Percentiles rank a stretch among this genome's conserved stretches.
Evolutionary conservation across 2,329 filamentous ascomycete species (phyloP).

Genomic region (Xylariaceae sp.): DNA sequence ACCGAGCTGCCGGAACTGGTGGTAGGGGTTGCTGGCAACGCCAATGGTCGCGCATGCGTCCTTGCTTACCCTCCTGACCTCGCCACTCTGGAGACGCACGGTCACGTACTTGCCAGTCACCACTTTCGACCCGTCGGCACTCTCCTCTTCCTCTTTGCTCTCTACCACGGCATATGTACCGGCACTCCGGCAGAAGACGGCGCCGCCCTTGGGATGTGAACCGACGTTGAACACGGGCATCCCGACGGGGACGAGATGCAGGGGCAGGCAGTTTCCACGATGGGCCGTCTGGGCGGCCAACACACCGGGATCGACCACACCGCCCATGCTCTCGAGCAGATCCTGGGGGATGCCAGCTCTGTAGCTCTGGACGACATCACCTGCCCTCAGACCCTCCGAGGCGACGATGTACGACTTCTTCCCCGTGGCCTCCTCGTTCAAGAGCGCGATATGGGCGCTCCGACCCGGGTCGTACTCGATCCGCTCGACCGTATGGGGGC

Average conservation of each 20-base stretch:
- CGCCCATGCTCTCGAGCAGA: constrained; percentile 86
- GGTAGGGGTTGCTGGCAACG: constrained; percentile 86
- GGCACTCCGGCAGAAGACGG: constrained; percentile 90
- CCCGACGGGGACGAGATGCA: constrained; percentile 95
- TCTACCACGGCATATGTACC: constrained; percentile 87
- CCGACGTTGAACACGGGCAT: constrained; percentile 89
- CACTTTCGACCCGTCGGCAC: constrained; percentile 52
- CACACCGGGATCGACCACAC: constrained; percentile 88
- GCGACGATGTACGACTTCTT: constrained; percentile 88
- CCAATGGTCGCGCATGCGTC: constrained; percentile 94
- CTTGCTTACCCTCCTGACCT: constrained; percentile 81
- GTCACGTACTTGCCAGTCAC: constrained; percentile 74
- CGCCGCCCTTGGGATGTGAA: constrained; percentile 64
- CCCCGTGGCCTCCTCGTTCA: constrained; percentile 68
- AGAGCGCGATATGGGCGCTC: constrained; percentile 84
- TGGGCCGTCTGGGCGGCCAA: constrained; percentile 90
- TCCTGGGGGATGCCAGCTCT: constrained; percentile 82
- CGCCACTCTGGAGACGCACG: constrained; percentile 84
- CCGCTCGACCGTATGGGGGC: constrained; percentile 82
- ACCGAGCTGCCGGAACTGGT: constrained; percentile 84
- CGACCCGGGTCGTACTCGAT: constrained; percentile 96
- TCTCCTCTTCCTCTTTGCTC: constrained; percentile 75
- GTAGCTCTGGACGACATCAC: constrained; percentile 90
- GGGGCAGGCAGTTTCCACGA: constrained; percentile 87
- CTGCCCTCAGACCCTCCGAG: constrained; percentile 87